These are phyloP conservation scores for Scenedesmus sp. DNA, from an alignment of 163 green algal genomes.

Conservation along the genomic window DNA sequence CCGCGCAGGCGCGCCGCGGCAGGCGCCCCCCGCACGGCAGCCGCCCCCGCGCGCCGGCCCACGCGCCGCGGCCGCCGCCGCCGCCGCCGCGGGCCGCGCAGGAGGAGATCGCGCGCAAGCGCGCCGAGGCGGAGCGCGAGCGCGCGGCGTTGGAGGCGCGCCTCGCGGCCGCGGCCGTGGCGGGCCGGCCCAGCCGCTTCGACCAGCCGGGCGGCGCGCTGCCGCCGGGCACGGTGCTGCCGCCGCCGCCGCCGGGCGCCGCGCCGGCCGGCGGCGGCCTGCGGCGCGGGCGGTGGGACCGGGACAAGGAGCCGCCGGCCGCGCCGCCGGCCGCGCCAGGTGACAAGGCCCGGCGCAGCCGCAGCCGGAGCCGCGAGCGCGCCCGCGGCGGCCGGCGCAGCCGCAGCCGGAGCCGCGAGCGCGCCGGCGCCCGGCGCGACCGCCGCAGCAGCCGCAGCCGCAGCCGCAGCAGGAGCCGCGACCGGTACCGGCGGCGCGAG, in stretches of 20 bases:
- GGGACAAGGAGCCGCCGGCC: not conserved
- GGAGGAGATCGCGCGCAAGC: slow-evolving; percentile 23
- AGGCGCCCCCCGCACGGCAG: not conserved
- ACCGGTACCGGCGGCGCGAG: slow-evolving; percentile 4
- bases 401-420: not conserved
- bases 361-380: slow-evolving; percentile 11
- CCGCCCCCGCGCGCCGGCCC: not conserved
- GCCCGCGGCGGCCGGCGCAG: not conserved
- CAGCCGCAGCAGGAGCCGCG: slow-evolving; percentile 28
- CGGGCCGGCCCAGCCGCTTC: slow-evolving; percentile 12
- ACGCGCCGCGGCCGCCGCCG: not conserved
- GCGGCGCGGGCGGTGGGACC: slow-evolving; percentile 24
- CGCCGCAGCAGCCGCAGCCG: not conserved
- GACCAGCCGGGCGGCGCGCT: slow-evolving; percentile 13
- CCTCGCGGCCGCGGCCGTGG: slow-evolving; percentile 14
- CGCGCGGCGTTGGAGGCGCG: slow-evolving; percentile 24
- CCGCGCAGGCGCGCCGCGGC: not conserved
- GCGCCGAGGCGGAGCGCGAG: slow-evolving; percentile 32
- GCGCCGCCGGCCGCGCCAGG: not conserved
- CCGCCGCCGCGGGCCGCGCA: not conserved
- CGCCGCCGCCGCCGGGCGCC: not conserved
- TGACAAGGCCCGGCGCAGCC: not conserved
- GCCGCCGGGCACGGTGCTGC: not conserved
- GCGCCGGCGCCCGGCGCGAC: not conserved
- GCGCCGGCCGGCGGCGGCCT: not conserved